Percentiles rank a stretch among this genome's conserved stretches.
Conservation (phyloP, 495 filamentous ascomycete genomes). For the Aspergillus homomorphus region DNA sequence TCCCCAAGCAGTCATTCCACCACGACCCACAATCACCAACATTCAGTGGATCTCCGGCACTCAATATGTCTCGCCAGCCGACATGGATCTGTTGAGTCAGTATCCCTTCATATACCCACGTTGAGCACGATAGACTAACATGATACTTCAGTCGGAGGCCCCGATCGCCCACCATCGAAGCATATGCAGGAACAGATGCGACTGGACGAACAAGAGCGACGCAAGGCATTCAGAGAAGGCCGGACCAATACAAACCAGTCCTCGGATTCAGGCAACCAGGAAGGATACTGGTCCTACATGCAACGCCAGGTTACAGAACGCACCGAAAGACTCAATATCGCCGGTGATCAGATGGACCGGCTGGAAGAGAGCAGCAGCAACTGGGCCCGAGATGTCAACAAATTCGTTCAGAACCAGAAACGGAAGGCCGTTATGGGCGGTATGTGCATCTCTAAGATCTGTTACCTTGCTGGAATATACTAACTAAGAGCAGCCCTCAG, state of each 20-base stretch:
- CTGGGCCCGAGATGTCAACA: constrained; percentile 83
- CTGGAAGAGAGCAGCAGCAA: constrained; percentile 73
- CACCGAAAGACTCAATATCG: constrained; percentile 77
- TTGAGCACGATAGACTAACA: constrained; percentile 15
- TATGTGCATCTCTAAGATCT: constrained; percentile 27
- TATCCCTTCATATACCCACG: constrained; percentile 6
- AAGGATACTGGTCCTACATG: constrained; percentile 70
- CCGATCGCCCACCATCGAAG: constrained; percentile 77
- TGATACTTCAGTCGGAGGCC: constrained; percentile 63
- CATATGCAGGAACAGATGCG: constrained; percentile 68
- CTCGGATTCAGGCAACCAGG: constrained; percentile 31
- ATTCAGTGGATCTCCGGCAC: constrained; percentile 96
- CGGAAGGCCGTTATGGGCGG: constrained; percentile 69
- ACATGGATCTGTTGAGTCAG: constrained; percentile 78
- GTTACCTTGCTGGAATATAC: background rate
- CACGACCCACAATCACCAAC: constrained; percentile 92
- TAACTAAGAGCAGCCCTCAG: constrained; percentile 32
- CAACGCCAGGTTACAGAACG: constrained; percentile 82
- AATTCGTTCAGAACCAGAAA: constrained; percentile 83
- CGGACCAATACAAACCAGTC: constrained; percentile 23
- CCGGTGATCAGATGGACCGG: constrained; percentile 79
- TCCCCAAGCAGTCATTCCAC: constrained; percentile 63
- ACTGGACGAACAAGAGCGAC: constrained; percentile 54
- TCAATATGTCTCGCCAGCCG: constrained; percentile 82
- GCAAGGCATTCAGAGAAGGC: constrained; percentile 42